Evolutionary conservation across 371 early-diverging fungal species (phyloP), one percentile per base, ranked within the genome.

Genomic region (Mitosporidium daphniae): DNA sequence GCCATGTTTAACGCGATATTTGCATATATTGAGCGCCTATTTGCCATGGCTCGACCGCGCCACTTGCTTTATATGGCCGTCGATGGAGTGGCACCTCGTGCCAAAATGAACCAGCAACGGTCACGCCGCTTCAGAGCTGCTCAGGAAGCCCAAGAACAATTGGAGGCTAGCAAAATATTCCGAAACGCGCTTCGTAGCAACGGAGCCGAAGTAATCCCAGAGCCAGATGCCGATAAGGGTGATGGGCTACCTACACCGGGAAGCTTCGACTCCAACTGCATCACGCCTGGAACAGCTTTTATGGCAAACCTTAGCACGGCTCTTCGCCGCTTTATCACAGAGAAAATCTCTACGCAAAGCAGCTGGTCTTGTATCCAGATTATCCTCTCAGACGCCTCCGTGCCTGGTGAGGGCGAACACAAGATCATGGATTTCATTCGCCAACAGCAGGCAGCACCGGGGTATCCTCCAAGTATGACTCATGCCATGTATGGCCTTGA

Each of bases 391-490:
- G 84, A 75, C 35, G 73, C 72, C 20, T 68, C 67, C 16, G 86
- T 84, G 3, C 84, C 94, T 8, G 95, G 99, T 33, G 99, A 98
- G 55, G 98, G 98, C 34, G 97, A 95, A 46, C 97, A 95, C 44
- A 98, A 98, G 45, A 80, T 98, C 36, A 84, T 91, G 78, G 72
- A 74, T 43, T 93, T 62, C 36, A 74, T 98, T 34, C 62, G 99
- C 16, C 53, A 57, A 2, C 70, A 74, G 35, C 54, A 82, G 27
- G 38, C 47, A 21, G 48, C 49, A 24, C 53, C 65, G 3, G 59
- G 59, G 19, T 60, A 78, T 36, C 56, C 80, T 37, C 60, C 77
- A 12, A 72, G 74, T 37, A 80, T 78, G 6, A 47, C 44, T 1
- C 94, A 93, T 39, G 71, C 75, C 10, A 61, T 98, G 28, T 93